Conservation (phyloP, 345 rosid genomes). For the Eucalyptus cloeziana region DNA sequence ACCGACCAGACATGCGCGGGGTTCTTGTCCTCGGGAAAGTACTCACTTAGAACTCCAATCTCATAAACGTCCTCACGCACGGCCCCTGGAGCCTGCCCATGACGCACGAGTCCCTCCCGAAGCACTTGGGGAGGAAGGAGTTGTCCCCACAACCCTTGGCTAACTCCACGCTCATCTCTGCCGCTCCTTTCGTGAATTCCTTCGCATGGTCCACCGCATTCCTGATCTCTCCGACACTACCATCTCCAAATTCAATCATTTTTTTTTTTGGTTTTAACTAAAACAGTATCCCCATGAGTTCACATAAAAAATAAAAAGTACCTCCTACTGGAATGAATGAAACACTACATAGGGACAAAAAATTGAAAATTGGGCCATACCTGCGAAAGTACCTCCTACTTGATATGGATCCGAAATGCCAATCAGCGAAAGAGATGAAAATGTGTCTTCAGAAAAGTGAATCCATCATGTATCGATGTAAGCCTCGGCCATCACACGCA, state of each 20-base stretch:
- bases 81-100: conserved; percentile 18
- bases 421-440: too few relatives aligned
- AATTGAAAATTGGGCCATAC: too few relatives aligned
- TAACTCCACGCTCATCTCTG: conserved; percentile 44
- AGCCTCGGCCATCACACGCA: too few relatives aligned
- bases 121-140: conserved; percentile 24
- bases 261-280: too few relatives aligned
- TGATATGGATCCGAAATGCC: too few relatives aligned
- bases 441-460: too few relatives aligned
- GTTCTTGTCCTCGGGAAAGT: conserved; percentile 60
- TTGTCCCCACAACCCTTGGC: conserved; percentile 50
- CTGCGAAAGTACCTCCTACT: too few relatives aligned
- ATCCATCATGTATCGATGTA: too few relatives aligned
- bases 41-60: conserved; percentile 21
- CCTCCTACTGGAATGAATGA: too few relatives aligned
- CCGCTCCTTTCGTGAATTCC: conserved; percentile 37
- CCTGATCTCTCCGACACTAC: neutral
- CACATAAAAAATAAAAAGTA: too few relatives aligned
- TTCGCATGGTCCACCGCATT: conserved; percentile 20
- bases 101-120: conserved; percentile 24
- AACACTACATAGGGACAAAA: too few relatives aligned
- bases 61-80: conserved; percentile 5
- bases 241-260: neutral
- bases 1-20: conserved; percentile 50
- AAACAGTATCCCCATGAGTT: too few relatives aligned